Evolutionary conservation across 805 yeast genomes (phyloP), one percentile per base, ranked within the genome.

Genomic region (Schizosaccharomyces japonicus): DNA sequence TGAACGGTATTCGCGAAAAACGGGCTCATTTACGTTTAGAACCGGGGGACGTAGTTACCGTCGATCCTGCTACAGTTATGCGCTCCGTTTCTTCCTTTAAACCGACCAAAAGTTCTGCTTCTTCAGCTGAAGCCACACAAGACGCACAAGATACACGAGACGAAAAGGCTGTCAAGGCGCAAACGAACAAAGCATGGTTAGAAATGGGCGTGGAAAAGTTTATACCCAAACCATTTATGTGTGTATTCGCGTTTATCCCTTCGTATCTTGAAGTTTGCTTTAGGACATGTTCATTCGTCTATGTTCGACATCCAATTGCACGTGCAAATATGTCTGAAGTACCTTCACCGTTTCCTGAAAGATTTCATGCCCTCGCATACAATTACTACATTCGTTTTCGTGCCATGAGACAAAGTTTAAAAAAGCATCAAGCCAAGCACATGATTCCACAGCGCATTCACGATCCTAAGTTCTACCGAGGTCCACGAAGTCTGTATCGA

Each of bases 241-340:
- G 94, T 2, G 92, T 94, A 44, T 81, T 84, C 63, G 90, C 95
- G 10, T 72, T 90, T 50, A 70, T 82, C 57, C 98, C 98, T 27
- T 77, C 80, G 52, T 96, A 90, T 63, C 66, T 90, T 48, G 96
- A 90, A 65, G 66, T 90, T 42, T 80, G 93, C 21, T 87, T 81
- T 62, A 72, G 73, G 52, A 83, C 95, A 4, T 87, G 96, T 60
- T 95, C 85, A 61, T 95, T 95, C 4, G 80, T 90, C n/a, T 90
- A 87, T 63, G 65, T 90, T 61, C 78, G 95, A 64, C 94, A 90
- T 61, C 98, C 98, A 13, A 84, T 90, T 46, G 94, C 95, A 11
- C 75, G 95, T 61, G 95, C 95, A 5, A 95, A 95, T 49, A 85
- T 81, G 59, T 80, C 94, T 29, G 98, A 90, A 67, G 93, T 90